Evolutionary conservation across 352 stramenopile genomes (phyloP).

Genomic region (Phytophthora sansomeana): DNA sequence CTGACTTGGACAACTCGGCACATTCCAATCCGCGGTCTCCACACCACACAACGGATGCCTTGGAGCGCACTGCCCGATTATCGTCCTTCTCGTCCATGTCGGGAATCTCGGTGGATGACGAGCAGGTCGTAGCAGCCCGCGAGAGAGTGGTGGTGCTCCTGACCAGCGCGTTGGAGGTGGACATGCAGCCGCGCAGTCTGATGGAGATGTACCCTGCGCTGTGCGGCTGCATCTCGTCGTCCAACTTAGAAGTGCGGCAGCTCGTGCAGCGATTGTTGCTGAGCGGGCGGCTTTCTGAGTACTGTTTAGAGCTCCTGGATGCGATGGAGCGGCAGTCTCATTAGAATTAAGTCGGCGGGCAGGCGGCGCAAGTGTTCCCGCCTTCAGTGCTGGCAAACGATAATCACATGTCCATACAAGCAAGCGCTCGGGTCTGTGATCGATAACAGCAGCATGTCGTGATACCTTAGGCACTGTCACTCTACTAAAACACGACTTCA

Average conservation of each 20-base stretch:
- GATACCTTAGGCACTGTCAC: not conserved
- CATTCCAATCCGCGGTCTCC: conserved; percentile 6
- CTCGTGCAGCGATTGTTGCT: conserved; percentile 79
- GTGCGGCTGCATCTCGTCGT: conserved; percentile 81
- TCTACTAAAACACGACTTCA: not conserved
- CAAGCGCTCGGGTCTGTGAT: not conserved
- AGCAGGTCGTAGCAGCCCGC: conserved; percentile 42
- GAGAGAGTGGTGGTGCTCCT: conserved; percentile 81
- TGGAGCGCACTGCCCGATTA: conserved; percentile 5
- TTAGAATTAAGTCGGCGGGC: conserved; percentile 27
- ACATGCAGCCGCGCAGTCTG: conserved; percentile 60
- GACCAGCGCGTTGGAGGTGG: conserved; percentile 59
- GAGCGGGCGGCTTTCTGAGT: conserved; percentile 56
- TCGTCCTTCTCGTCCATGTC: conserved; percentile 12
- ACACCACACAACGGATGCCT: conserved; percentile 5
- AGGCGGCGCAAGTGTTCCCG: not conserved
- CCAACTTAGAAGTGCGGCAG: conserved; percentile 64
- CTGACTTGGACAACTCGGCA: conserved; percentile 44
- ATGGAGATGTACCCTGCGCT: conserved; percentile 81
- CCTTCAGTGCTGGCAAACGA: not conserved
- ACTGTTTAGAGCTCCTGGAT: conserved; percentile 61
- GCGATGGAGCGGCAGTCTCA: conserved; percentile 34
- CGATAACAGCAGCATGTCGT: not conserved
- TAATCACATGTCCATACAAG: conserved; percentile 14
- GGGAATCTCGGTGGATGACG: conserved; percentile 2